Conservation (phyloP, 1,284 basidiomycete species). For the Marasmius oreades region DNA sequence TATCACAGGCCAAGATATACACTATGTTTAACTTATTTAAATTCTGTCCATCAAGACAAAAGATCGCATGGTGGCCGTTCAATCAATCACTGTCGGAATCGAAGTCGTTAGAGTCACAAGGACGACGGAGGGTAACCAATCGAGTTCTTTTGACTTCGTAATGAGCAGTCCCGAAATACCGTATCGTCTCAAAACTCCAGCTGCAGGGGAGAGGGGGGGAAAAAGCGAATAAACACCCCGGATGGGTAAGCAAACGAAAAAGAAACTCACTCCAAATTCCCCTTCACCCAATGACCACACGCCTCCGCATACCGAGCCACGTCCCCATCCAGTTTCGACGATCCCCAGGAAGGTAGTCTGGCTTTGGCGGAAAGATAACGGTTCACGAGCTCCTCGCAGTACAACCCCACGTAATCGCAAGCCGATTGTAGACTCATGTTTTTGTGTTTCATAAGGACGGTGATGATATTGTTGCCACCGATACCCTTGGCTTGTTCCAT, state of each 20-base stretch:
- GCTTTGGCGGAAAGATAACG: constrained; percentile 44
- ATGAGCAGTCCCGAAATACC: constrained; percentile 52
- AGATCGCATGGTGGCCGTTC: neutral
- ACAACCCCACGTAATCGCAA: constrained; percentile 50
- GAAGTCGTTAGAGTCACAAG: constrained; percentile 17
- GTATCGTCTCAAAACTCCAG: constrained; percentile 57
- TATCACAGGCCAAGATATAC: too few species aligned
- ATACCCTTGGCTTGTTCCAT: constrained; percentile 72
- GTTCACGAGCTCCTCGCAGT: constrained; percentile 49
- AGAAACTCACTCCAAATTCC: constrained; percentile 41
- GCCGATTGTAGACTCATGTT: constrained; percentile 53
- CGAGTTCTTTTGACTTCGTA: constrained; percentile 44
- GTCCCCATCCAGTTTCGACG: constrained; percentile 38
- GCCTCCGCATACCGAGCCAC: constrained; percentile 45
- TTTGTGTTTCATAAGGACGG: constrained; percentile 59
- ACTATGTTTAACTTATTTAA: too few species aligned
- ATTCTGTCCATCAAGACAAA: neutral
- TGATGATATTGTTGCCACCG: constrained; percentile 62
- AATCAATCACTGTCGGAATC: constrained; percentile 8
- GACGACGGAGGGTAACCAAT: constrained; percentile 37
- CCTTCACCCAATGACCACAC: constrained; percentile 47
- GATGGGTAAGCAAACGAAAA: too few species aligned
- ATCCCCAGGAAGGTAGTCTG: constrained; percentile 46
- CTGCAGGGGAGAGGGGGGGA: constrained; percentile 27
- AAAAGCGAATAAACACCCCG: constrained; percentile 9